Percentiles rank a stretch among this genome's conserved stretches.
Conservation (phyloP, 2,329 filamentous ascomycete species). For the Botrytis fragariae region DNA sequence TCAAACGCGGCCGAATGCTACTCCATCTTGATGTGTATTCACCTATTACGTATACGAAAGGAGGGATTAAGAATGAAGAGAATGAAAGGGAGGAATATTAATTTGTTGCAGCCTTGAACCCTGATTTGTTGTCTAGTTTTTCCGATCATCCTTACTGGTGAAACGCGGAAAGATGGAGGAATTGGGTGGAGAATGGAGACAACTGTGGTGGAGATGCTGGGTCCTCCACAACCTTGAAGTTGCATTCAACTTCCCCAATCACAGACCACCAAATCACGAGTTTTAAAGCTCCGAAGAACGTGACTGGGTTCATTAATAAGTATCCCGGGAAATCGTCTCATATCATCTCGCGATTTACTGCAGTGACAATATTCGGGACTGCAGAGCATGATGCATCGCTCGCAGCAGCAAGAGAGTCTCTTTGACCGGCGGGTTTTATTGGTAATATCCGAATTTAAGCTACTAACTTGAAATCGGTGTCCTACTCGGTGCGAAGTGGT, state of each 20-base stretch:
- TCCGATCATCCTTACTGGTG: not conserved
- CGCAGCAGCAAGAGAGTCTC: not conserved
- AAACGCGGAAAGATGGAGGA: constrained; percentile 9
- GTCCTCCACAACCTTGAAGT: constrained; percentile 10
- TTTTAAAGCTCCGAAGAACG: constrained; percentile 2
- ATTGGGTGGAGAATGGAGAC: constrained; percentile 10
- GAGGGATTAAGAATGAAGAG: not conserved
- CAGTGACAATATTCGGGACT: not conserved
- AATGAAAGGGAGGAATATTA: not conserved
- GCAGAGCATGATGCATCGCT: not conserved
- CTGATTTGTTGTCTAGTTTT: not conserved
- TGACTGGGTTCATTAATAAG: not conserved
- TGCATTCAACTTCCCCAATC: constrained; percentile 13
- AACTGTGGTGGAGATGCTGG: constrained; percentile 2
- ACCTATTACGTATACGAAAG: not conserved
- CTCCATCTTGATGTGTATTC: not conserved
- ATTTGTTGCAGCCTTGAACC: not conserved
- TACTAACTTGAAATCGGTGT: not conserved
- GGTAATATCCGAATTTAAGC: not conserved
- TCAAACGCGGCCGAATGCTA: not conserved
- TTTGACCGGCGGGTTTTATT: not conserved
- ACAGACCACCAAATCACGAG: constrained; percentile 4
- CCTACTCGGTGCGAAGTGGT: constrained; percentile 9
- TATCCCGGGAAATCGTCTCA: constrained; percentile 1
- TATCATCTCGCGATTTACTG: not conserved